These are phyloP conservation scores for Monilinia aucupariae DNA, from an alignment of 2,329 filamentous ascomycete genomes.

Conservation along the genomic window DNA sequence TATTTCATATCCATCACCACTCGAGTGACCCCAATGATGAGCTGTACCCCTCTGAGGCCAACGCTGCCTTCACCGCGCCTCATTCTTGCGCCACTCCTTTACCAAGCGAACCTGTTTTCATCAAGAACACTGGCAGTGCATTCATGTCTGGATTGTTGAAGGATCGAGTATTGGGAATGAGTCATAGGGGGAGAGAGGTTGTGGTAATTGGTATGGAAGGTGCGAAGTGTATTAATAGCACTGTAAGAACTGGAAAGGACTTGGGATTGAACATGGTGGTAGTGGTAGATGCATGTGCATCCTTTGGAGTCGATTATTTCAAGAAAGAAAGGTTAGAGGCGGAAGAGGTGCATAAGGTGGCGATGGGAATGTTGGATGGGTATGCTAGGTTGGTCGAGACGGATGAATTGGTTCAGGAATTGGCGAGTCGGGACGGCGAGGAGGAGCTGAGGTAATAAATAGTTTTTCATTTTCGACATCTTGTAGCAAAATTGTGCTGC, in stretches of 20 bases:
- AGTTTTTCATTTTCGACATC: background rate
- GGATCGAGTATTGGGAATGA: constrained; percentile 2
- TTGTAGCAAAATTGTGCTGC: background rate
- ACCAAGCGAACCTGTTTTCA: constrained; percentile 18
- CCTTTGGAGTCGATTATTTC: constrained; percentile 13
- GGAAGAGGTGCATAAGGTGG: constrained; percentile 10
- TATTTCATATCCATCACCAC: constrained; percentile 27
- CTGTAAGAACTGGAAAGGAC: constrained; percentile 24
- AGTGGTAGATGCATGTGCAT: constrained; percentile 27
- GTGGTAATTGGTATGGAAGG: constrained; percentile 28
- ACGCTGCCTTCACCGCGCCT: constrained; percentile 19
- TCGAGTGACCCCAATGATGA: constrained; percentile 17
- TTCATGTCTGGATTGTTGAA: constrained; percentile 19
- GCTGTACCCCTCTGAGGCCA: constrained; percentile 15
- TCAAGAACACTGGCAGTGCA: constrained; percentile 26
- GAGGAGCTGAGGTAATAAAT: too few species aligned
- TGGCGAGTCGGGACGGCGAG: background rate
- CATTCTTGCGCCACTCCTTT: constrained; percentile 22
- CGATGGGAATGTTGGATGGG: constrained; percentile 2
- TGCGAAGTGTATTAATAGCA: constrained; percentile 26
- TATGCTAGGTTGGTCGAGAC: background rate
- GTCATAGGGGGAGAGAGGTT: constrained; percentile 19
- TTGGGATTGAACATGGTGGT: constrained; percentile 26
- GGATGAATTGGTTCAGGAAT: background rate
- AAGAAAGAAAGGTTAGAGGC: background rate